Evolutionary conservation across 176 grass and related monocot species (phyloP).

Genomic region (Chloris gayana): DNA sequence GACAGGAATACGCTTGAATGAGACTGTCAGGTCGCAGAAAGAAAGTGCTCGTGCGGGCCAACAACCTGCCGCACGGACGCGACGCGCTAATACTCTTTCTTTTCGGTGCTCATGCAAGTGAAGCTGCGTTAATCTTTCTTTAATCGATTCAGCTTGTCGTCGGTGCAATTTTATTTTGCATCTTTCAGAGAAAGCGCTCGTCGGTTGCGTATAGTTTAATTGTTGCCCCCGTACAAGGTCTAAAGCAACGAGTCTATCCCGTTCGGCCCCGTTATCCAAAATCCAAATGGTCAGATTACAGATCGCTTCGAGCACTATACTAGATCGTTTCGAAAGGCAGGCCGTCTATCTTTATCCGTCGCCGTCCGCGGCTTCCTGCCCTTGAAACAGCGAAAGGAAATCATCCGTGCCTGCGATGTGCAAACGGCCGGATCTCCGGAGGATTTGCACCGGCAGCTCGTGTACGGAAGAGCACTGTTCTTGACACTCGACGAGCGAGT

Average conservation of each 20-base stretch:
- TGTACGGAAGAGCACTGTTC: neutral
- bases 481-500: neutral
- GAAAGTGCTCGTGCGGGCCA: conserved; percentile 24
- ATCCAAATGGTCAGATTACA: neutral
- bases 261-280: neutral
- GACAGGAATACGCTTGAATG: neutral
- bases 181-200: neutral
- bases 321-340: conserved; percentile 20
- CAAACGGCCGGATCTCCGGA: neutral
- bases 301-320: conserved; percentile 21
- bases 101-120: conserved; percentile 16
- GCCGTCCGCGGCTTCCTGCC: neutral
- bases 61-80: conserved; percentile 11
- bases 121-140: conserved; percentile 18
- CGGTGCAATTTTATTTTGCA: neutral
- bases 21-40: neutral
- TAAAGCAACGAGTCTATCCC: neutral
- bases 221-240: neutral
- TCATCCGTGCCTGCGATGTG: neutral
- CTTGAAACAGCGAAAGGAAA: conserved; percentile 23
- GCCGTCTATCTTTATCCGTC: conserved; percentile 32
- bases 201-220: neutral
- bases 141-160: conserved; percentile 13
- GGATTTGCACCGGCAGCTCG: neutral
- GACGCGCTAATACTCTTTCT: conserved; percentile 40